A percentile compares a stretch with the other conserved stretches of the same genome.
Evolutionary conservation across 352 stramenopile genomes (phyloP).

Genomic region (Phytophthora parvispora): DNA sequence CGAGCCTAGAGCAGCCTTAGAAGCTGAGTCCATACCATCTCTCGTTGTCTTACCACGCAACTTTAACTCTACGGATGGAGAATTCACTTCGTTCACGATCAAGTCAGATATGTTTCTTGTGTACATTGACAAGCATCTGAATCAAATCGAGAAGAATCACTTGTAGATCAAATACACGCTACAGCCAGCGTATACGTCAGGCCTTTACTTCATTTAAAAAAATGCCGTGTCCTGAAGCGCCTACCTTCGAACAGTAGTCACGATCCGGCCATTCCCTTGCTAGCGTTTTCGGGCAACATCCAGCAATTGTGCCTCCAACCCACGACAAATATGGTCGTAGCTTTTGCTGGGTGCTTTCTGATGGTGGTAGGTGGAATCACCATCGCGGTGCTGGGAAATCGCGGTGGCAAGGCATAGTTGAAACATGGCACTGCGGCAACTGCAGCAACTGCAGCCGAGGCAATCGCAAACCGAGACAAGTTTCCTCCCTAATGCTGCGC

Average conservation of each 20-base stretch:
- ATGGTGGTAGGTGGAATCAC: slow-evolving; percentile 4
- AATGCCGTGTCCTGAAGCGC: slow-evolving; percentile 22
- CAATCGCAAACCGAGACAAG: slow-evolving; percentile 16
- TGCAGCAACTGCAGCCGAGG: not conserved
- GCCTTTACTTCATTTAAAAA: slow-evolving; percentile 47
- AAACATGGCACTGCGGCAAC: not conserved
- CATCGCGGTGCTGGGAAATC: slow-evolving; percentile 4
- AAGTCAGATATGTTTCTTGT: not conserved
- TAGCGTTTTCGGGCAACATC: slow-evolving; percentile 15
- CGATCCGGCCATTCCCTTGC: not conserved
- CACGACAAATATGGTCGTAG: not conserved
- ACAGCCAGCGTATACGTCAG: slow-evolving; percentile 41
- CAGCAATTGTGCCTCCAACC: slow-evolving; percentile 13
- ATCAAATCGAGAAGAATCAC: slow-evolving; percentile 41
- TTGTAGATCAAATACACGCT: slow-evolving; percentile 51
- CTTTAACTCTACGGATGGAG: slow-evolving; percentile 5
- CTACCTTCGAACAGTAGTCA: slow-evolving; percentile 2
- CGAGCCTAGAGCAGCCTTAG: not conserved
- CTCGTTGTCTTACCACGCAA: slow-evolving; percentile 9
- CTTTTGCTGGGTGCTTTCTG: not conserved
- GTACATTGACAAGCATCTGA: slow-evolving; percentile 5
- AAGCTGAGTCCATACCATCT: not conserved
- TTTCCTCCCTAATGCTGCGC: slow-evolving; percentile 16
- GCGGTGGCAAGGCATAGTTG: no score
- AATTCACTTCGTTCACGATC: not conserved